Percentiles rank a stretch among this genome's conserved stretches.
phyloP scores from a whole-genome alignment of 805 yeast genomes.

The Torulaspora franciscae region DNA sequence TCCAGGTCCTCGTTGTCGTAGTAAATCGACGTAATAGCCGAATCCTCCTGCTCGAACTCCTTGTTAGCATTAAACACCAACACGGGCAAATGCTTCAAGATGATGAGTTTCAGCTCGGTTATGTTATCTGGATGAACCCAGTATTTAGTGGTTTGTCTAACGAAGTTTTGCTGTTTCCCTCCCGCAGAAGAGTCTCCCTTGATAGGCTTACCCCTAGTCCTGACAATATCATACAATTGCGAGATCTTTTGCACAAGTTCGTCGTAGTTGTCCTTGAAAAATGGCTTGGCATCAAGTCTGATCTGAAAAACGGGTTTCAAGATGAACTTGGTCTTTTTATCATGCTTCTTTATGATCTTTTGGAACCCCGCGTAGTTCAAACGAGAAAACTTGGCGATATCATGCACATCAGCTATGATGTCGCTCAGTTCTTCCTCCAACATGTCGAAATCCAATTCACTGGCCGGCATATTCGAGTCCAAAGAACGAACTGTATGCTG shows the following conservation, averaged over 20 bases:
- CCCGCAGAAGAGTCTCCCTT: slow-evolving; percentile 97
- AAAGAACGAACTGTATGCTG: slow-evolving; percentile 57
- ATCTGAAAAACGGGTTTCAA: slow-evolving; percentile 91
- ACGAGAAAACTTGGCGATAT: slow-evolving; percentile 87
- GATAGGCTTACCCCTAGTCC: slow-evolving; percentile 94
- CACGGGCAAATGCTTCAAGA: slow-evolving; percentile 93
- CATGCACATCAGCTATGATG: slow-evolving; percentile 95
- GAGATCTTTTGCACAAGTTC: slow-evolving; percentile 83
- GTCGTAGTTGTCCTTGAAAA: slow-evolving; percentile 93
- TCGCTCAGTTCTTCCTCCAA: slow-evolving; percentile 75
- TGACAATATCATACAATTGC: slow-evolving; percentile 81
- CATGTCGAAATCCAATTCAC: slow-evolving; percentile 65
- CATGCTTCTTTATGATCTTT: slow-evolving; percentile 94
- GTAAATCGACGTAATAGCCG: slow-evolving; percentile 95
- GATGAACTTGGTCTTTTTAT: slow-evolving; percentile 74
- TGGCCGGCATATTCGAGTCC: slow-evolving; percentile 45
- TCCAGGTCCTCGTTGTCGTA: slow-evolving; percentile 88
- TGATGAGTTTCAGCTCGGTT: slow-evolving; percentile 88
- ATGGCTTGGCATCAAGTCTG: slow-evolving; percentile 88
- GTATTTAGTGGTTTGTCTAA: slow-evolving; percentile 96
- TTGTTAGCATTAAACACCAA: slow-evolving; percentile 92
- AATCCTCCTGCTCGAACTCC: slow-evolving; percentile 90
- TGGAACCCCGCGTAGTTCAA: slow-evolving; percentile 96
- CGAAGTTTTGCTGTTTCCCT: slow-evolving; percentile 95
- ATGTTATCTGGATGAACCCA: slow-evolving; percentile 99